These are phyloP conservation scores for Fomitopsis palustris DNA, from an alignment of 1,284 basidiomycete species.

Conservation along the genomic window DNA sequence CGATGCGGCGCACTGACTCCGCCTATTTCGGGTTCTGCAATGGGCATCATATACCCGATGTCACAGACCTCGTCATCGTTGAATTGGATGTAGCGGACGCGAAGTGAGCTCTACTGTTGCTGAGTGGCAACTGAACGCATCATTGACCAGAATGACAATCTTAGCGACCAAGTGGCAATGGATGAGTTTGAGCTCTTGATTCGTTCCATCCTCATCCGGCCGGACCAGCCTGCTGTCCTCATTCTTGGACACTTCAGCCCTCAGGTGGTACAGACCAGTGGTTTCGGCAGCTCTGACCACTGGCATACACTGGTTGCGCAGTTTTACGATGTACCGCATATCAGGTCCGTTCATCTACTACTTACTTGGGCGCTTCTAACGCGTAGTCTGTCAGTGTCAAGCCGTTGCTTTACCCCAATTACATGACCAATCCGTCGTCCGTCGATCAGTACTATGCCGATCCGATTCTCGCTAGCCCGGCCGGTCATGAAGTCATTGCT, in stretches of 20 bases:
- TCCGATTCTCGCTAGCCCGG: conserved; percentile 74
- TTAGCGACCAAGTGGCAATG: conserved; percentile 68
- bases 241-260: conserved; percentile 91
- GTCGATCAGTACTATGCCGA: conserved; percentile 78
- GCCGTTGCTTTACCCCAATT: conserved; percentile 77
- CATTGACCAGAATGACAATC: neutral
- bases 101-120: conserved; percentile 50
- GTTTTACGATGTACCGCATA: conserved; percentile 92
- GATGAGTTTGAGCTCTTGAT: conserved; percentile 89
- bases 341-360: conserved; percentile 47
- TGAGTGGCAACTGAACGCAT: neutral
- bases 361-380: neutral
- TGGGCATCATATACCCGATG: conserved; percentile 86
- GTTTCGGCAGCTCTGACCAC: conserved; percentile 85
- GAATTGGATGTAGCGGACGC: conserved; percentile 90
- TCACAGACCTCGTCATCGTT: conserved; percentile 88
- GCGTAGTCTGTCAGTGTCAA: conserved; percentile 53
- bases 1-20: conserved; percentile 84
- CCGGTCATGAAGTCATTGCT: conserved; percentile 80
- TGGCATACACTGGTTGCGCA: conserved; percentile 87
- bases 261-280: conserved; percentile 73
- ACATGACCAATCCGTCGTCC: conserved; percentile 71
- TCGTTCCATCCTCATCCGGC: conserved; percentile 84
- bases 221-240: conserved; percentile 85
- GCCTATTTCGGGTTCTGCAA: conserved; percentile 93